A percentile compares a stretch with the other conserved stretches of the same genome.
Evolutionary conservation across 768 basidiomycete species (phyloP).

Genomic region (Xanthoconium stramineum): DNA sequence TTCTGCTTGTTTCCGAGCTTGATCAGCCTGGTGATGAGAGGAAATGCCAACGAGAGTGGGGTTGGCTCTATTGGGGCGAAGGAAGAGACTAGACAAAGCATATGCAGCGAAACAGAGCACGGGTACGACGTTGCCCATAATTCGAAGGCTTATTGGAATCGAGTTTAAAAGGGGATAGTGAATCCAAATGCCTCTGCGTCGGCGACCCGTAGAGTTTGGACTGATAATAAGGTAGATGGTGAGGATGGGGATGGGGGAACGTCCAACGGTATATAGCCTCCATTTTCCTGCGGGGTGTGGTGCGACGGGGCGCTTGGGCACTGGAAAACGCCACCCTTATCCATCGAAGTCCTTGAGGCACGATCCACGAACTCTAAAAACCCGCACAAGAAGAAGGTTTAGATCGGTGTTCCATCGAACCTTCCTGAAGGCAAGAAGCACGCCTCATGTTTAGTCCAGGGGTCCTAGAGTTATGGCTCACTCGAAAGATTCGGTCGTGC

Average conservation of each 20-base stretch:
- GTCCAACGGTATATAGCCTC: neutral
- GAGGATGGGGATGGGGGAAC: neutral
- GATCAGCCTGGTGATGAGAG: slow-evolving; percentile 5
- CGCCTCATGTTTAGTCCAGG: neutral
- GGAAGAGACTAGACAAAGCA: neutral
- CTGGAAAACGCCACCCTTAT: neutral
- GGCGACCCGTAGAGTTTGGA: too few species aligned
- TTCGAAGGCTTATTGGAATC: too few species aligned
- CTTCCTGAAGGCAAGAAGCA: too few species aligned
- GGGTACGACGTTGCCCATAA: slow-evolving; percentile 6
- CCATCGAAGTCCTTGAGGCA: neutral
- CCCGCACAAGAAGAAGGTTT: neutral
- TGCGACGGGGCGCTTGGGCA: neutral
- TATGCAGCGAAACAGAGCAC: neutral
- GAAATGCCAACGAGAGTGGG: slow-evolving; percentile 8
- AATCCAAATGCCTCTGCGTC: too few species aligned
- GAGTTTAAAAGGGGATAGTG: too few species aligned
- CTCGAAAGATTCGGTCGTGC: neutral
- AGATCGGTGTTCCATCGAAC: neutral
- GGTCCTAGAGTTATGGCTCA: neutral
- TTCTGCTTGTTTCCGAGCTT: slow-evolving; percentile 2
- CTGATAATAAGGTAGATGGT: too few species aligned
- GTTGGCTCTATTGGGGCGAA: slow-evolving; percentile 6
- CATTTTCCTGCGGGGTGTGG: neutral
- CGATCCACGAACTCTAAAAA: neutral